These are phyloP conservation scores for Xylariaceae sp. DNA, from an alignment of 2,329 filamentous ascomycete species.

Conservation along the genomic window DNA sequence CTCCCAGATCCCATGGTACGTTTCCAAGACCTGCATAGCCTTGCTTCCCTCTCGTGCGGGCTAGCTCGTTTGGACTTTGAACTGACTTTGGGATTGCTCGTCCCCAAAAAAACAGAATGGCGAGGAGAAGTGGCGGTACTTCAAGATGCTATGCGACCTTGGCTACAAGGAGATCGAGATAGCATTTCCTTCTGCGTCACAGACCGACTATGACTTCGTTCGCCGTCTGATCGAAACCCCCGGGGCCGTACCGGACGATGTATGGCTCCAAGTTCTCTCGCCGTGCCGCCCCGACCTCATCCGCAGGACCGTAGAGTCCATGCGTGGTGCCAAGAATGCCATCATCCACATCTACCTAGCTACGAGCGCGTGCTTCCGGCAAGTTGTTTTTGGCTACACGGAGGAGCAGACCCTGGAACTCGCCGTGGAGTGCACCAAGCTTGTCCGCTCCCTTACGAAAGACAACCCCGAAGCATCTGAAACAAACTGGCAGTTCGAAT, in stretches of 20 bases:
- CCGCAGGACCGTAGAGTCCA: constrained; percentile 77
- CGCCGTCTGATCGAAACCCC: constrained; percentile 79
- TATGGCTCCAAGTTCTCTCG: constrained; percentile 85
- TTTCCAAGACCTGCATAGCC: constrained; percentile 5
- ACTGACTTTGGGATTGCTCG: constrained; percentile 11
- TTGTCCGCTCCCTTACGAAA: constrained; percentile 86
- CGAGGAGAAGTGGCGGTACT: constrained; percentile 92
- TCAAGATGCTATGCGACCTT: constrained; percentile 85
- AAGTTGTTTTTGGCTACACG: constrained; percentile 81
- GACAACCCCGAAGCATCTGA: constrained; percentile 53
- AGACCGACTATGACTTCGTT: constrained; percentile 95
- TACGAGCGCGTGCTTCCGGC: constrained; percentile 91
- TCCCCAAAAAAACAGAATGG: constrained; percentile 81
- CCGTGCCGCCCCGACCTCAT: constrained; percentile 92
- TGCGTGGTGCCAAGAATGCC: constrained; percentile 86
- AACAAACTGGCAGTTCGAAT: constrained; percentile 73
- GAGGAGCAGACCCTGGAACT: constrained; percentile 76
- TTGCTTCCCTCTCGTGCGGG: neutral
- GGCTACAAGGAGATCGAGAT: constrained; percentile 99
- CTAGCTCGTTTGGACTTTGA: neutral
- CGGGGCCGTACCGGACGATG: constrained; percentile 78
- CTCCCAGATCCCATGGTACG: constrained; percentile 86
- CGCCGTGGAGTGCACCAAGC: constrained; percentile 79
- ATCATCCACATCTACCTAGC: constrained; percentile 95
- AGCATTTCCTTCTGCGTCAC: constrained; percentile 88